Evolutionary conservation across 176 grass and related monocot species (phyloP).

Genomic region (Triticum turgidum): DNA sequence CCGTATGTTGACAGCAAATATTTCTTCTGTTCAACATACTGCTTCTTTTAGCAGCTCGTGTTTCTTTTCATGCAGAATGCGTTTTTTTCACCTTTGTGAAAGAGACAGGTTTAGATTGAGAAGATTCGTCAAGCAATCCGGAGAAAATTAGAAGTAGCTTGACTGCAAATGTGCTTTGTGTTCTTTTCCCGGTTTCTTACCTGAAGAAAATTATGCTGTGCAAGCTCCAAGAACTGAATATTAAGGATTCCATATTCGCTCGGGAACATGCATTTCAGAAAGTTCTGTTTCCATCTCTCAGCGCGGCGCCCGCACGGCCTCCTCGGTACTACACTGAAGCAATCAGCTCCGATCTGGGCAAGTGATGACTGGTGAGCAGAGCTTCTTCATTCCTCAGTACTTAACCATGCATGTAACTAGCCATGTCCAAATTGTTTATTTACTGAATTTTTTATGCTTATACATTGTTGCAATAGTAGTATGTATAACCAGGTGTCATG

Average conservation of each 20-base stretch:
- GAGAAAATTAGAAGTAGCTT: background rate
- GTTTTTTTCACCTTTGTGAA: too few relatives aligned
- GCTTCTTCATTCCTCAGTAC: too few relatives aligned
- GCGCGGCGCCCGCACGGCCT: too few relatives aligned
- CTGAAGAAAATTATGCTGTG: background rate
- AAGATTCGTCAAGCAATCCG: background rate
- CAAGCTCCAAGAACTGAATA: background rate
- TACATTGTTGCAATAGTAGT: background rate
- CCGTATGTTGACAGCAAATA: background rate
- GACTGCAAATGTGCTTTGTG: background rate
- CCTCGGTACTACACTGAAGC: too few relatives aligned
- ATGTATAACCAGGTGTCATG: background rate
- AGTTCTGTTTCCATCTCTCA: too few relatives aligned
- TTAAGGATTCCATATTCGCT: background rate
- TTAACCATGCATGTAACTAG: too few relatives aligned
- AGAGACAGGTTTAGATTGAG: background rate
- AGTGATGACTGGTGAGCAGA: too few relatives aligned
- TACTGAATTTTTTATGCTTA: background rate
- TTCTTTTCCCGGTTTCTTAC: background rate
- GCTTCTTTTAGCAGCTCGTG: background rate
- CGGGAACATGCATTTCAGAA: background rate
- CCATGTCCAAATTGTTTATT: background rate
- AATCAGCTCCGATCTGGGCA: too few relatives aligned
- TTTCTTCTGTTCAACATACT: background rate
- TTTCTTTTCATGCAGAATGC: too few relatives aligned